These are phyloP conservation scores for Rhodotorula mucilaginosa DNA, from an alignment of 1,284 basidiomycete species.

Conservation along the genomic window DNA sequence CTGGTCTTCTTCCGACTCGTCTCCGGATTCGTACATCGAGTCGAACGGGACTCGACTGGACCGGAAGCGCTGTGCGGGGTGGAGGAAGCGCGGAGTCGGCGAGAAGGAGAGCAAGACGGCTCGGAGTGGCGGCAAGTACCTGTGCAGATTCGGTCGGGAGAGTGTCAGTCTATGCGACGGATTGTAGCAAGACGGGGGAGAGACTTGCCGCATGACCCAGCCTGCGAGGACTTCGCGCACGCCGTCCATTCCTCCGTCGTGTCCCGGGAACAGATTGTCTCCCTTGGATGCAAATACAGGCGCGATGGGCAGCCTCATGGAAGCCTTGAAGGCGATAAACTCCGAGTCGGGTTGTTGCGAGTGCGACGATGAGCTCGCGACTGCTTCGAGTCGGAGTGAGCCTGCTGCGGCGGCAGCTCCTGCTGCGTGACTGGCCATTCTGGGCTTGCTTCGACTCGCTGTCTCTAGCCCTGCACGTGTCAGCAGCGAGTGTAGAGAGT, in stretches of 20 bases:
- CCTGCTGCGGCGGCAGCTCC: constrained; percentile 2
- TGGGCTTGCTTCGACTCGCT: no score
- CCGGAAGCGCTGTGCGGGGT: constrained; percentile 65
- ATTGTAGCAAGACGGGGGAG: background rate
- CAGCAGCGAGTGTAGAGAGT: no score
- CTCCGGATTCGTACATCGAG: background rate
- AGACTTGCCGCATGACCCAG: constrained; percentile 79
- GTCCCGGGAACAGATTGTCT: constrained; percentile 24
- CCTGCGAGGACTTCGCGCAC: constrained; percentile 85
- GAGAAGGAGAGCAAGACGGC: constrained; percentile 79
- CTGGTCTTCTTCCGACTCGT: constrained; percentile 1
- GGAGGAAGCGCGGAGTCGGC: constrained; percentile 69
- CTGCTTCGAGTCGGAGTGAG: constrained; percentile 17
- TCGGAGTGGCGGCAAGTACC: constrained; percentile 81
- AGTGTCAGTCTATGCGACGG: background rate
- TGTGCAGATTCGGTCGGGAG: constrained; percentile 46
- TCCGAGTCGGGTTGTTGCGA: constrained; percentile 47
- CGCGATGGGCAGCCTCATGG: constrained; percentile 72
- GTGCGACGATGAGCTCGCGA: constrained; percentile 37
- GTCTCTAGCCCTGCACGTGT: no score
- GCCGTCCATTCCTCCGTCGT: constrained; percentile 52
- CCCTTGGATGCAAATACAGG: constrained; percentile 69
- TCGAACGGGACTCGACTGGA: constrained; percentile 26
- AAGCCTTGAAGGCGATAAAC: constrained; percentile 66
- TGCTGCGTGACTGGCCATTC: background rate